A percentile compares a stretch with the other conserved stretches of the same genome.
These are phyloP conservation scores for Stromatinia cepivora DNA, from an alignment of 2,329 filamentous ascomycete species.

Conservation along the genomic window DNA sequence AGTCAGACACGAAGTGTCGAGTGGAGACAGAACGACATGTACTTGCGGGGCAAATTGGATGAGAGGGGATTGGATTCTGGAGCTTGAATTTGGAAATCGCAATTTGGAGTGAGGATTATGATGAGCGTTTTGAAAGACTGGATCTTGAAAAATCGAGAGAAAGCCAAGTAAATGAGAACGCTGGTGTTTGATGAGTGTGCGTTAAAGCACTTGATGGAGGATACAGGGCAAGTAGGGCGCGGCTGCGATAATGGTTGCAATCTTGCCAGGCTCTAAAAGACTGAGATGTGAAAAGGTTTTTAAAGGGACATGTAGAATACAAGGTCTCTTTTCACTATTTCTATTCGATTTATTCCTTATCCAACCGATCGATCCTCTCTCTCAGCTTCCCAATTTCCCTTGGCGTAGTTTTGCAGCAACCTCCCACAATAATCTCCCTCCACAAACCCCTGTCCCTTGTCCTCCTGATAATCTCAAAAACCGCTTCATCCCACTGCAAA, in stretches of 20 bases:
- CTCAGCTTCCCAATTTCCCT: conserved; percentile 36
- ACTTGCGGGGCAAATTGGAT: not conserved
- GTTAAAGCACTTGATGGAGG: not conserved
- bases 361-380: conserved; percentile 33
- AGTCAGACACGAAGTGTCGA: not conserved
- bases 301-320: not conserved
- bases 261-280: not conserved
- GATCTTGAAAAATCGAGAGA: not conserved
- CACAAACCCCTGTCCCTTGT: conserved; percentile 34
- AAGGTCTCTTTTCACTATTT: not conserved
- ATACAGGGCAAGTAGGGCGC: not conserved
- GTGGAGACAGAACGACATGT: not conserved
- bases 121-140: not conserved
- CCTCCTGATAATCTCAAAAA: conserved; percentile 42
- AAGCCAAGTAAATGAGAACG: not conserved
- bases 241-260: not conserved
- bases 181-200: not conserved
- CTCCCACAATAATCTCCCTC: conserved; percentile 46
- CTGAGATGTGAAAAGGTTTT: not conserved
- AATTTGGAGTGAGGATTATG: not conserved
- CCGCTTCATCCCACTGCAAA: conserved; percentile 42
- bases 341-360: not conserved
- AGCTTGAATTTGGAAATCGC: not conserved
- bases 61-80: not conserved
- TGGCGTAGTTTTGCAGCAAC: conserved; percentile 49